Percentiles rank a stretch among this genome's conserved stretches.
These are phyloP conservation scores for Trebouxia sp. DNA, from an alignment of 139 green algal genomes.

Conservation along the genomic window DNA sequence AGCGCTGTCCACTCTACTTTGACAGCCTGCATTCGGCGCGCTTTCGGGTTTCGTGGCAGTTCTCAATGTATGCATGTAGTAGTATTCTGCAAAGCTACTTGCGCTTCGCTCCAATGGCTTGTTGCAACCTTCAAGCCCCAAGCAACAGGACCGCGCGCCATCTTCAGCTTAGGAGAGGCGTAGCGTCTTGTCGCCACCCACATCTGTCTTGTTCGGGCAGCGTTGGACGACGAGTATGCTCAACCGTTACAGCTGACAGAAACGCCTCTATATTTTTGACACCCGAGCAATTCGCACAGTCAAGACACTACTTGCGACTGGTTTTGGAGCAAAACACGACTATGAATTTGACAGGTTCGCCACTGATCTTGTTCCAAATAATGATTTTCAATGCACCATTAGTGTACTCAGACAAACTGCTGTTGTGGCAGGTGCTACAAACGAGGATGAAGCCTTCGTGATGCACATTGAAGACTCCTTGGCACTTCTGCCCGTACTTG, in stretches of 20 bases:
- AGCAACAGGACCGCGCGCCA: too few species aligned
- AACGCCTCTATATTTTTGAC: neutral
- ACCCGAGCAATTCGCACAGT: neutral
- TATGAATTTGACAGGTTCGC: slow-evolving; percentile 81
- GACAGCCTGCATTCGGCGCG: too few species aligned
- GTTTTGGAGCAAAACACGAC: slow-evolving; percentile 70
- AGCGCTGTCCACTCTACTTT: too few species aligned
- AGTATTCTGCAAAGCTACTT: too few species aligned
- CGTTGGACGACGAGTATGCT: too few species aligned
- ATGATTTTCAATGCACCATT: neutral
- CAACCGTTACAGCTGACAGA: neutral
- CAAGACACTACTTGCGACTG: slow-evolving; percentile 58
- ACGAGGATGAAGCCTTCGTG: slow-evolving; percentile 56
- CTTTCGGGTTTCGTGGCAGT: too few species aligned
- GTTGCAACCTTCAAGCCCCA: too few species aligned
- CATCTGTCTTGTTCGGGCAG: too few species aligned
- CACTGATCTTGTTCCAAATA: neutral
- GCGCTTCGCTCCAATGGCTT: too few species aligned
- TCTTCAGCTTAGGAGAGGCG: too few species aligned
- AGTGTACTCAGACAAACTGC: neutral
- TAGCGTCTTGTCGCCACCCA: too few species aligned
- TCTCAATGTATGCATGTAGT: too few species aligned
- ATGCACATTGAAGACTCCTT: slow-evolving; percentile 80
- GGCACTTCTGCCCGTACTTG: slow-evolving; percentile 75
- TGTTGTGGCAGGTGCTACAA: slow-evolving; percentile 50